Conservation (phyloP, 768 basidiomycete species). For the Lyophyllum atratum region DNA sequence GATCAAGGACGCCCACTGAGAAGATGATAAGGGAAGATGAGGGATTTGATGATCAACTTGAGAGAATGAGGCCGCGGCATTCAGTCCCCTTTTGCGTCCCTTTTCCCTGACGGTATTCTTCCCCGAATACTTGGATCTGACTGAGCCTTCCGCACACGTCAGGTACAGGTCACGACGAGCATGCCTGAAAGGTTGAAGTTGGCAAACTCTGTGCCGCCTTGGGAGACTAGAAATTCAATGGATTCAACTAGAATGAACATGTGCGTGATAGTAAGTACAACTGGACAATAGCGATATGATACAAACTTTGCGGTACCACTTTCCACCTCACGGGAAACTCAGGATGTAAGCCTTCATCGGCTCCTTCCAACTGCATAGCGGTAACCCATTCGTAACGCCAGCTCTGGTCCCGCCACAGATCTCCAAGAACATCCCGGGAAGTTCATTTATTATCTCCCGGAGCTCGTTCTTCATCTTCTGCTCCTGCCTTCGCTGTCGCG, state of each 20-base stretch:
- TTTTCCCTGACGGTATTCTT: too few species aligned
- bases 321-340: slow-evolving; percentile 49
- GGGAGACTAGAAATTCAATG: background rate
- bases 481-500: slow-evolving; percentile 14
- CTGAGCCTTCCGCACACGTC: too few species aligned
- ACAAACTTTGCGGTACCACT: background rate
- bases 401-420: slow-evolving; percentile 46
- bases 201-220: too few species aligned
- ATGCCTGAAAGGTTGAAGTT: too few species aligned
- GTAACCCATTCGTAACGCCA: slow-evolving; percentile 32
- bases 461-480: slow-evolving; percentile 17
- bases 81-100: too few species aligned
- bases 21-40: too few species aligned
- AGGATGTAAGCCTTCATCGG: slow-evolving; percentile 65
- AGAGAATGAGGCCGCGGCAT: too few species aligned
- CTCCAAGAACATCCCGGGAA: slow-evolving; percentile 31
- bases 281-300: background rate
- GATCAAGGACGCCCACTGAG: too few species aligned
- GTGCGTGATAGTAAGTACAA: slow-evolving; percentile 4
- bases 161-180: too few species aligned
- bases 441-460: slow-evolving; percentile 31
- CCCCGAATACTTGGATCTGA: too few species aligned
- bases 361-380: slow-evolving; percentile 61
- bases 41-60: too few species aligned
- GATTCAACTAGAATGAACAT: background rate